These are phyloP conservation scores for Crithidia fasciculata DNA, from an alignment of 208 protist species.

Conservation along the genomic window DNA sequence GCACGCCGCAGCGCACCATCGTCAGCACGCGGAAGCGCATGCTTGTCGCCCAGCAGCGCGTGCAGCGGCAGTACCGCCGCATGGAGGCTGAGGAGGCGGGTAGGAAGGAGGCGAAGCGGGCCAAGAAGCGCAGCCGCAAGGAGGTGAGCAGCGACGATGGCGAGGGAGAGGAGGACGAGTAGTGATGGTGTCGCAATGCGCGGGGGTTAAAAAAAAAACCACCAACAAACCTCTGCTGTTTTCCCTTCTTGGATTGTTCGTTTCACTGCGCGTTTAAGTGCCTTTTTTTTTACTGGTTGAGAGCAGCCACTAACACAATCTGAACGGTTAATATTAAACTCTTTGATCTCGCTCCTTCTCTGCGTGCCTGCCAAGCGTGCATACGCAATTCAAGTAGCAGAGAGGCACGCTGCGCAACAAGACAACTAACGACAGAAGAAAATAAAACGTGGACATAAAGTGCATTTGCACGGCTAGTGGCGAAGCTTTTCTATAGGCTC, in stretches of 20 bases:
- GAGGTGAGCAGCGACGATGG: constrained; percentile 9
- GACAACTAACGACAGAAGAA: too few relatives aligned
- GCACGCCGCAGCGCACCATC: constrained; percentile 84
- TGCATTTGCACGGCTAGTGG: too few relatives aligned
- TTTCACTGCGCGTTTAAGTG: too few relatives aligned
- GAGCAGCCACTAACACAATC: too few relatives aligned
- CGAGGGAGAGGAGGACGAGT: constrained; percentile 5
- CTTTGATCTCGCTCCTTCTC: too few relatives aligned
- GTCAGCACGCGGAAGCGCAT: constrained; percentile 89
- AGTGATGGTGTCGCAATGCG: background rate
- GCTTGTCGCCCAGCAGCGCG: constrained; percentile 77
- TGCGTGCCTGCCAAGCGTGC: too few relatives aligned
- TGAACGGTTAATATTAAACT: too few relatives aligned
- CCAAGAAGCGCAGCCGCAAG: constrained; percentile 4
- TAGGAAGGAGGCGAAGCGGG: constrained; percentile 23
- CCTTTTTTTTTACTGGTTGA: too few relatives aligned
- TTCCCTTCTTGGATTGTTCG: background rate
- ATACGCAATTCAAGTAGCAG: too few relatives aligned
- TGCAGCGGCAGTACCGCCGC: constrained; percentile 70
- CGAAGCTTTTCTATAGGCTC: too few relatives aligned
- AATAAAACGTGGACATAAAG: too few relatives aligned
- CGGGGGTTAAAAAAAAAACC: background rate
- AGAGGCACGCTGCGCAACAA: too few relatives aligned
- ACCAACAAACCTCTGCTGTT: background rate
- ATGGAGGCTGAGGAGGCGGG: constrained; percentile 59